phyloP scores from a whole-genome alignment of 176 grass and related monocot genomes.

The Poa pratensis region DNA sequence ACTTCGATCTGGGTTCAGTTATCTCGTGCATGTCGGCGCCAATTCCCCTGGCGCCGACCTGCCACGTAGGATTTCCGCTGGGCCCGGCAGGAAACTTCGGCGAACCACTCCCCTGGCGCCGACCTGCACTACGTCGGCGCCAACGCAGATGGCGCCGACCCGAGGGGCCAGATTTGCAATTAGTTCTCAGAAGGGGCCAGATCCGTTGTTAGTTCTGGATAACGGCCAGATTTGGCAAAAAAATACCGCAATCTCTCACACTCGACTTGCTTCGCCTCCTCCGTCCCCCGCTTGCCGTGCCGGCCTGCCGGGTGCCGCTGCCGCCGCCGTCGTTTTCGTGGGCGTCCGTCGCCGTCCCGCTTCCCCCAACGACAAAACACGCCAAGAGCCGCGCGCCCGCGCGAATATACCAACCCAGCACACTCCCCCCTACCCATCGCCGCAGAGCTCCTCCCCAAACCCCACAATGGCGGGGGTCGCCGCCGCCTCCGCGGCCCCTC shows the following conservation, averaged over 20 bases:
- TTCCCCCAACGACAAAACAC: not conserved
- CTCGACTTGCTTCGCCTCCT: not conserved
- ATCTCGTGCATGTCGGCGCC: too few relatives aligned
- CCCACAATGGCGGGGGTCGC: constrained; percentile 23
- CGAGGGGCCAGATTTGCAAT: too few relatives aligned
- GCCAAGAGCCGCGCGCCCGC: not conserved
- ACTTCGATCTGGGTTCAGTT: too few relatives aligned
- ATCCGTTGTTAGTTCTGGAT: too few relatives aligned
- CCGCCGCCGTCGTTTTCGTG: not conserved
- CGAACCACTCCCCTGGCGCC: too few relatives aligned
- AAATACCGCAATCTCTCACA: not conserved
- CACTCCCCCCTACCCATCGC: not conserved
- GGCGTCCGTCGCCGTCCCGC: not conserved
- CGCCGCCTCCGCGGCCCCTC: constrained; percentile 1
- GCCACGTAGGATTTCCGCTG: too few relatives aligned
- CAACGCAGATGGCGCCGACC: too few relatives aligned
- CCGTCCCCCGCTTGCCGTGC: not conserved
- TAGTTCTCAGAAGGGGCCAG: too few relatives aligned
- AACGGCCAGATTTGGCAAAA: too few relatives aligned
- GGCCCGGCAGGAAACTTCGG: too few relatives aligned
- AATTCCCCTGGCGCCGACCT: too few relatives aligned
- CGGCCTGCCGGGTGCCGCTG: not conserved
- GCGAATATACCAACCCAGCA: not conserved
- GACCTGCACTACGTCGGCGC: too few relatives aligned
- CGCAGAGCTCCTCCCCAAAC: not conserved